Conservation (phyloP, 306 rosid species). For the Lathyrus tuberosus region DNA sequence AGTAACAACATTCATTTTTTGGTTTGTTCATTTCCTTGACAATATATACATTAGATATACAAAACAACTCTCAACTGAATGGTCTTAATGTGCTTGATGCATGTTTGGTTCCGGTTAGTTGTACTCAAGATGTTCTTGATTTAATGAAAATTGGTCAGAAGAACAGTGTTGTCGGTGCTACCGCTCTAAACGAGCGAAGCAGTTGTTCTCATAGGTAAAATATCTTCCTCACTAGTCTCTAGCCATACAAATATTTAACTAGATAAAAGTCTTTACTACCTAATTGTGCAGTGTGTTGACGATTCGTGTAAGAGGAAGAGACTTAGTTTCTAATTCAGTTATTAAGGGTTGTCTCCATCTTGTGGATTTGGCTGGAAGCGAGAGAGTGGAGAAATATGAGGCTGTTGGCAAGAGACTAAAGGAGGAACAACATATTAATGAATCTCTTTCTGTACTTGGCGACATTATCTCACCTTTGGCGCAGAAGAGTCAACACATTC, state of each 20-base stretch:
- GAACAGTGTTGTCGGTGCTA: constrained; percentile 92
- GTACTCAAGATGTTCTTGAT: constrained; percentile 88
- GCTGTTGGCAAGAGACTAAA: constrained; percentile 94
- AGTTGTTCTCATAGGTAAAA: constrained; percentile 94
- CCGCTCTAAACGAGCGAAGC: constrained; percentile 93
- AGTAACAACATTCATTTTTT: no score
- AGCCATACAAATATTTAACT: constrained; percentile 9
- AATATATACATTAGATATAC: constrained; percentile 74
- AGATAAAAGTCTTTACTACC: constrained; percentile 24
- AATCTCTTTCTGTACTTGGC: constrained; percentile 95
- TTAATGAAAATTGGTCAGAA: constrained; percentile 88
- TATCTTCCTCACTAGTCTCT: constrained; percentile 2
- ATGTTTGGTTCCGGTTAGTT: constrained; percentile 79
- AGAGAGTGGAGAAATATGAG: constrained; percentile 95
- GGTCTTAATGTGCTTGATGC: constrained; percentile 99
- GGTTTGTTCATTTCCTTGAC: constrained; percentile 54
- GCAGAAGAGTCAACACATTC: no score
- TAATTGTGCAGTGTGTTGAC: constrained; percentile 80
- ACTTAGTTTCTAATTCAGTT: constrained; percentile 65
- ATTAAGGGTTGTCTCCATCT: constrained; percentile 94
- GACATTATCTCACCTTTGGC: constrained; percentile 97
- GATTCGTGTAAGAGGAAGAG: constrained; percentile 86
- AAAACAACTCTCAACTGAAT: constrained; percentile 91
- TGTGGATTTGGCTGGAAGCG: constrained; percentile 98
- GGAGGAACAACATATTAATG: constrained; percentile 94